Evolutionary conservation across 805 yeast species (phyloP), one percentile per base, ranked within the genome.

Genomic region (Yarrowia yakushimensis): DNA sequence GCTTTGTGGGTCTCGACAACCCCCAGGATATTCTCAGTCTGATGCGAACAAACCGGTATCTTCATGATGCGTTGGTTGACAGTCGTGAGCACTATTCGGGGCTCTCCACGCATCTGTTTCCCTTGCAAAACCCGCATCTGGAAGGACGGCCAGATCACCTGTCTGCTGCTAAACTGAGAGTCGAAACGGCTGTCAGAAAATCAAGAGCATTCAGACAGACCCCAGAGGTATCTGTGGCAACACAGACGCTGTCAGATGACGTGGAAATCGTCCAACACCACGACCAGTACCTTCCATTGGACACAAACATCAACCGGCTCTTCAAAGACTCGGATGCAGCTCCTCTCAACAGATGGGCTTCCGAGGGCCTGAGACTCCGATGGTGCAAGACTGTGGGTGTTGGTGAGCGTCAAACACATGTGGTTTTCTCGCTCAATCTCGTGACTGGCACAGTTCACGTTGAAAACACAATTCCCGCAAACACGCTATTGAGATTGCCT

Each of bases 321-420:
- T 52, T 52, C 7, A n/a, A 25, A 25, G 59, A 52, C 33, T 17
- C 23, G 4, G 59, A 52, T 7, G 59, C 59, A 9, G 43, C 59
- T 33, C 59, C 59, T 15, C 33, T 52, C 10, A 52, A 52, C 33
- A 17, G 59, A 17, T 52, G 59, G 59, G 59, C 43, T 8, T 6
- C 18, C 2, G 43, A 52, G 2, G 42, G 42, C 3, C 4, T 52
- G 13, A n/a, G 59, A 36, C n/a, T 52, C 12, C 10, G 59, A n/a
- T 52, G 59, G 59, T 52, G 59, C 25, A 52, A 52, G 22, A 52
- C 59, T 2, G 59, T 52, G 7, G 59, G 59, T 0, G 59, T 12
- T 1, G 31, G 42, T 3, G 43, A 52, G 10, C 31, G 15, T 2
- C 59, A 52, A n/a, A 36, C 42, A 2, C 59, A 52, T 17, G 59